A percentile compares a stretch with the other conserved stretches of the same genome.
phyloP scores from a whole-genome alignment of 2,329 filamentous ascomycete species.

The Colletotrichum sp. region DNA sequence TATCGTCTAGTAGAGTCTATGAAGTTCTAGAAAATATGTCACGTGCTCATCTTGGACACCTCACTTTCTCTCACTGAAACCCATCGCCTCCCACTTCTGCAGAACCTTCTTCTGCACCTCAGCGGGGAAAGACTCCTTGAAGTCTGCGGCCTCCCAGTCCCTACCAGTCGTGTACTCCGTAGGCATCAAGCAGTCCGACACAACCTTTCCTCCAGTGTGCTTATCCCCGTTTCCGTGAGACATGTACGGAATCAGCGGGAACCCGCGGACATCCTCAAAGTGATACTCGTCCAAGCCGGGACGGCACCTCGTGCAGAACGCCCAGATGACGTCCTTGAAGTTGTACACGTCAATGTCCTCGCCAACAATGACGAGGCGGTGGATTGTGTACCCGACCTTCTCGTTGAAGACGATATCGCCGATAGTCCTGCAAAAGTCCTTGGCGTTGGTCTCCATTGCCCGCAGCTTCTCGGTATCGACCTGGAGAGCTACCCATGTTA shows the following conservation, averaged over 20 bases:
- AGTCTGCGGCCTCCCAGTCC: conserved; percentile 34
- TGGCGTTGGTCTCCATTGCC: conserved; percentile 53
- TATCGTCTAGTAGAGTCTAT: not conserved
- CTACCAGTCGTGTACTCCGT: conserved; percentile 43
- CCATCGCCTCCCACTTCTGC: not conserved
- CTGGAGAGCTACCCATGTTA: conserved; percentile 56
- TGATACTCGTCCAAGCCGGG: conserved; percentile 46
- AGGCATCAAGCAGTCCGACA: conserved; percentile 47
- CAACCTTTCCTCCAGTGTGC: conserved; percentile 46
- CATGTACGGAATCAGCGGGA: conserved; percentile 52
- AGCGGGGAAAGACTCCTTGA: conserved; percentile 39
- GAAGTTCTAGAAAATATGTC: not conserved
- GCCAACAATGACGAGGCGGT: conserved; percentile 49
- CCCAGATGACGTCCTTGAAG: conserved; percentile 52
- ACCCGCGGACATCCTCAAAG: conserved; percentile 48
- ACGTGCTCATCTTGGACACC: fast-evolving
- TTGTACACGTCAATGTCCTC: conserved; percentile 55
- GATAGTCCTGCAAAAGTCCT: conserved; percentile 41
- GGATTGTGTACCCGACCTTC: conserved; percentile 47
- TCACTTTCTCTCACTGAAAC: not conserved
- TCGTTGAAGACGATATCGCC: conserved; percentile 46
- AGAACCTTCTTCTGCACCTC: conserved; percentile 41
- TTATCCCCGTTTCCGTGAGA: conserved; percentile 34
- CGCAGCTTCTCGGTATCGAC: conserved; percentile 62
- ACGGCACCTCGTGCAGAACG: conserved; percentile 51